These are phyloP conservation scores for Phytopythium chamaehyphon DNA, from an alignment of 352 stramenopile genomes.

Conservation along the genomic window DNA sequence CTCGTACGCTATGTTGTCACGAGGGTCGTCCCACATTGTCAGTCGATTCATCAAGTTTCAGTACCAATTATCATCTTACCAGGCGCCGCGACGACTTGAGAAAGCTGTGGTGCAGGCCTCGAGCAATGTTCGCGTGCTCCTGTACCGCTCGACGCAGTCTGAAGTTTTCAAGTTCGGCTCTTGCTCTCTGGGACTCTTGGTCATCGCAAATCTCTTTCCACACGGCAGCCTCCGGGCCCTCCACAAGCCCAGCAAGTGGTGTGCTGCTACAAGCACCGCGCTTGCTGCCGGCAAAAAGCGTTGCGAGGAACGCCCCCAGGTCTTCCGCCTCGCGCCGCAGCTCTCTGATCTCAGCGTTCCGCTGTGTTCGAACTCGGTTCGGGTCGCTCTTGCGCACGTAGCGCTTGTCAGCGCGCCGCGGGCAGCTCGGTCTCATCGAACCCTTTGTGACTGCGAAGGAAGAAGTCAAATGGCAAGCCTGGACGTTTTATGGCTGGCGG, in stretches of 20 bases:
- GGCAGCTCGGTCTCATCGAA: not conserved
- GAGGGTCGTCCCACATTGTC: too few species aligned
- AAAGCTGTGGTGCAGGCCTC: slow-evolving; percentile 9
- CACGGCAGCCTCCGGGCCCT: slow-evolving; percentile 3
- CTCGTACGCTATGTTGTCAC: too few species aligned
- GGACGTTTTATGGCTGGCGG: not conserved
- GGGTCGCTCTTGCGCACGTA: not conserved
- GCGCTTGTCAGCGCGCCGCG: too few species aligned
- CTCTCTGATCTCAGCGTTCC: too few species aligned
- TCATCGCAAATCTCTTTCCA: slow-evolving; percentile 18
- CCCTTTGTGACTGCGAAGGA: slow-evolving; percentile 4
- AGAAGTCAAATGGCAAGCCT: not conserved
- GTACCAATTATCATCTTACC: not conserved
- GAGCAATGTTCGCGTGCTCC: slow-evolving; percentile 15
- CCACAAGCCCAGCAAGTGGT: too few species aligned
- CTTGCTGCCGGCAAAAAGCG: too few species aligned
- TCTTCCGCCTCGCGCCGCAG: too few species aligned
- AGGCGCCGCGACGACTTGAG: too few species aligned
- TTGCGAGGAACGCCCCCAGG: too few species aligned
- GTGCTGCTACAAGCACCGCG: not conserved
- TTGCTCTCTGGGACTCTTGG: slow-evolving; percentile 11
- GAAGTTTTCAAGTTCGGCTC: slow-evolving; percentile 18
- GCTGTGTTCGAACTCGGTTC: too few species aligned
- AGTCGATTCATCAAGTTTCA: too few species aligned
- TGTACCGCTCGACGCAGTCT: slow-evolving; percentile 18